phyloP scores from a whole-genome alignment of 2,329 filamentous ascomycete genomes.

The Polytolypa hystricis region DNA sequence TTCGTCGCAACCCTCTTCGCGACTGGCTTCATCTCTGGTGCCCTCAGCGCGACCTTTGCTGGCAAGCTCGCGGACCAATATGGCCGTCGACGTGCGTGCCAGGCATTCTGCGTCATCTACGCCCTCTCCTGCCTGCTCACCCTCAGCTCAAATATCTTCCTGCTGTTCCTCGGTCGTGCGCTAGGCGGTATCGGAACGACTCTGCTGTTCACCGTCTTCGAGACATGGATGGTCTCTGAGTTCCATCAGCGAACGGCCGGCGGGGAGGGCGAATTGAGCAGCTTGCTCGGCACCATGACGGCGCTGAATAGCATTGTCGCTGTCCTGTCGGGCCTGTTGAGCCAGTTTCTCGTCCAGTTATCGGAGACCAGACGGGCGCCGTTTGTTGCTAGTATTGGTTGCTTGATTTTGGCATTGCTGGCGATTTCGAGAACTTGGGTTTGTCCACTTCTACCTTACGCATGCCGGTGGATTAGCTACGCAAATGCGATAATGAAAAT shows the following conservation, averaged over 20 bases:
- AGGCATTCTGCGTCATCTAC: conserved; percentile 9
- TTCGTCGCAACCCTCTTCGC: conserved; percentile 8
- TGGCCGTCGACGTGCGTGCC: conserved; percentile 8
- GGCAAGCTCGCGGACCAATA: conserved; percentile 10
- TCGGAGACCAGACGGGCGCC: conserved; percentile 43
- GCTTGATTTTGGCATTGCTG: conserved; percentile 8
- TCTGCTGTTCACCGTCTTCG: conserved; percentile 48
- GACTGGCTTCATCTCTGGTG: conserved; percentile 9
- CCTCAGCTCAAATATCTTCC: conserved; percentile 23
- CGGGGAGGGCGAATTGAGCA: conserved; percentile 36
- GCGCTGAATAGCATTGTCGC: conserved; percentile 46
- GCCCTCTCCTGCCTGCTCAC: conserved; percentile 17
- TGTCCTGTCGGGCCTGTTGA: conserved; percentile 42
- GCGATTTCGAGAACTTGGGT: conserved; percentile 11
- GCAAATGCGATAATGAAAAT: no score
- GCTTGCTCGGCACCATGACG: conserved; percentile 44
- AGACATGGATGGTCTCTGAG: conserved; percentile 52
- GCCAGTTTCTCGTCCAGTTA: conserved; percentile 40
- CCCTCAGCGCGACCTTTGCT: conserved; percentile 9
- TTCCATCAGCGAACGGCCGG: conserved; percentile 39
- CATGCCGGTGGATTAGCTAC: no score
- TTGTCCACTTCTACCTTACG: conserved; percentile 2
- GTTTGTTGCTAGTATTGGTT: conserved; percentile 37
- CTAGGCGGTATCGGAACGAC: conserved; percentile 47
- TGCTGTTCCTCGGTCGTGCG: conserved; percentile 43